Evolutionary conservation across 2,329 filamentous ascomycete genomes (phyloP).

Genomic region (Sclerotinia borealis): DNA sequence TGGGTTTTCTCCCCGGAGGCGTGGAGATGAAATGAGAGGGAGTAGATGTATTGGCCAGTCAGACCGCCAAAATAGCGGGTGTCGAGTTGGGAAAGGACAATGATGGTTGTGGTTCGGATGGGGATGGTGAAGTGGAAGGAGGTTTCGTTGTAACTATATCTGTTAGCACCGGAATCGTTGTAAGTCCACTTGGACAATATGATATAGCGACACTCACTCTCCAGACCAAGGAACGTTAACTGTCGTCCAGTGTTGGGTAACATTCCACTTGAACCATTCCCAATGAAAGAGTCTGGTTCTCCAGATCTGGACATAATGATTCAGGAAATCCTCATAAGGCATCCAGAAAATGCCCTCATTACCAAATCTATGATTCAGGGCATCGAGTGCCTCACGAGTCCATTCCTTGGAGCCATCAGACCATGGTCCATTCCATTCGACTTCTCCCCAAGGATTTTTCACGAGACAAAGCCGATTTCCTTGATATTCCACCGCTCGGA

Average conservation of each 20-base stretch:
- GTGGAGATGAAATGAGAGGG: constrained; percentile 42
- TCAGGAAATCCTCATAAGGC: constrained; percentile 52
- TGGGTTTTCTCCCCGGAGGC: constrained; percentile 47
- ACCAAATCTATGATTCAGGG: constrained; percentile 52
- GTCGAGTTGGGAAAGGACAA: constrained; percentile 51
- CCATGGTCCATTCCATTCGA: constrained; percentile 51
- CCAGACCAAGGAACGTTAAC: constrained; percentile 54
- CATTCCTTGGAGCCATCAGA: constrained; percentile 44
- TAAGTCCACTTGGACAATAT: too few species aligned
- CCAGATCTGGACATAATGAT: constrained; percentile 53
- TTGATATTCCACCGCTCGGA: constrained; percentile 44
- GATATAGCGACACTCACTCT: constrained; percentile 16
- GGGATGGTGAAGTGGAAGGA: constrained; percentile 52
- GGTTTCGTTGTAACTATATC: constrained; percentile 45
- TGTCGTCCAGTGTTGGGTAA: constrained; percentile 53
- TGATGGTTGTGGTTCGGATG: constrained; percentile 47
- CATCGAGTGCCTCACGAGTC: constrained; percentile 49
- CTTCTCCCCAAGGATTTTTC: constrained; percentile 53
- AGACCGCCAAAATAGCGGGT: constrained; percentile 54
- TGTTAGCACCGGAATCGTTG: not conserved
- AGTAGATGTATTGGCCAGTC: constrained; percentile 47
- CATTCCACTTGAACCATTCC: constrained; percentile 43
- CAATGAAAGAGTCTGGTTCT: constrained; percentile 53
- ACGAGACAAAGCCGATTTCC: constrained; percentile 47
- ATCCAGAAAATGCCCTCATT: constrained; percentile 59